A percentile compares a stretch with the other conserved stretches of the same genome.
Conservation (phyloP, 768 basidiomycete species). For the Suillus lakei region DNA sequence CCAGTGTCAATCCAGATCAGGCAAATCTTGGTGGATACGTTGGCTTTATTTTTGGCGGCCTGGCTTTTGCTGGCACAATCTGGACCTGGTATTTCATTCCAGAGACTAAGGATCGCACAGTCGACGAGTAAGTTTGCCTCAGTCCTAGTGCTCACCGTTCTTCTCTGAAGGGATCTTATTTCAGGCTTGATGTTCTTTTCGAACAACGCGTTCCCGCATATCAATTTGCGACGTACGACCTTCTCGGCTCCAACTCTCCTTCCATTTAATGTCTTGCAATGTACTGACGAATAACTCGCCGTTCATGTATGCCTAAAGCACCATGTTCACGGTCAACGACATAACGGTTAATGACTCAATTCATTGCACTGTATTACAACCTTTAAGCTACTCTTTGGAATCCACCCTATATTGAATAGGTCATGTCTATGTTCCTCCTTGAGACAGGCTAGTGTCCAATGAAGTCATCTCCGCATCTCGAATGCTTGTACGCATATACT, state of each 20-base stretch:
- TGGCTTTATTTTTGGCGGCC: conserved; percentile 32
- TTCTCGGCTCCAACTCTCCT: conserved; percentile 17
- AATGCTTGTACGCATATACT: too few relatives aligned
- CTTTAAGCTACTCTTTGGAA: not conserved
- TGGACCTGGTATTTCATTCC: conserved; percentile 34
- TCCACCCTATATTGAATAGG: not conserved
- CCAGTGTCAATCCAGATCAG: conserved; percentile 32
- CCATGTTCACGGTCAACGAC: not conserved
- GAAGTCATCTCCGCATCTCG: not conserved
- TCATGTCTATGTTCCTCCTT: not conserved
- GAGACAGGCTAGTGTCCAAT: not conserved
- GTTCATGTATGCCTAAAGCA: not conserved
- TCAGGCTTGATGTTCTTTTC: conserved; percentile 35
- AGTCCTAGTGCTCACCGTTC: not conserved
- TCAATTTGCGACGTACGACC: conserved; percentile 23
- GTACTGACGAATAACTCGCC: not conserved
- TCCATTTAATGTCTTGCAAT: not conserved
- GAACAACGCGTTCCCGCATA: conserved; percentile 35
- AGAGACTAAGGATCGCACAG: conserved; percentile 31
- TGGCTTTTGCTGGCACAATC: conserved; percentile 23
- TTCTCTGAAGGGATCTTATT: not conserved
- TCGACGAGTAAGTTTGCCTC: conserved; percentile 30
- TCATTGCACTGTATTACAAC: too few relatives aligned
- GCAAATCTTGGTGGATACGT: conserved; percentile 33
- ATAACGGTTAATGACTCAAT: not conserved